Base-by-base conservation (phyloP, 352 stramenopile genomes). In the Phytophthora tentaculata region DNA sequence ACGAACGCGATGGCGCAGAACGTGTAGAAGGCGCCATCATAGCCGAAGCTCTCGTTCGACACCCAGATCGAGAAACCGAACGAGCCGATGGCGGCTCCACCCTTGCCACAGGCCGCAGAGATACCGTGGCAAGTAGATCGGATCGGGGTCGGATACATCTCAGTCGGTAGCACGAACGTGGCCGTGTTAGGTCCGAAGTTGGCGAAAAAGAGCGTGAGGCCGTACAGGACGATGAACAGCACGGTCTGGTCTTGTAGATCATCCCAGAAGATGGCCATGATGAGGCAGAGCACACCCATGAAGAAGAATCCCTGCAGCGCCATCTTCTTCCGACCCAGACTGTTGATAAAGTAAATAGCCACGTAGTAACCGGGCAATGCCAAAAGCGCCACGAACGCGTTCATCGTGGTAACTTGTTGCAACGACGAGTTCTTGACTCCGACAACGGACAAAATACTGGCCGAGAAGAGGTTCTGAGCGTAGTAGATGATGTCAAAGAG, bases 91-190 rank as follows among this genome's bases (percentile, higher is more conserved):
- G 87, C 80, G 2, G 93, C 92, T n/a, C 93, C 92, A 4, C 88
- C 66, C 65, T 98, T 98, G 45, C 92, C 93, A 52, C 72, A 69
- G 3, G 89, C 88, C 13, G 93, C 93, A 10, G 90, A 96, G 61
- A 97, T 87, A 14, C 92, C 91, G 73, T 97, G 90, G 63, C 89
- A 96, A 35, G 88, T 88, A 22, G 84, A 93, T 16, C 91, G 82
- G 65, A 97, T 92, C 47, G 92, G 79, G 8, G 91, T 97, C 7
- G 81, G 81, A 62, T 81, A 87, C 57, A 97, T 92, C 73, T 97
- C 93, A 0, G 91, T 90, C 0, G 91, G 91, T 74, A 98, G 84
- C 17, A 97, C 84, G 73, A 97, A 97, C 6, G 89, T 97, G 26
- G 89, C 92, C 54, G 73, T 84, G 70, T 96, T 96, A 26, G 90